These are phyloP conservation scores for Fusarium metavorans DNA, from an alignment of 2,329 filamentous ascomycete genomes.

Conservation along the genomic window DNA sequence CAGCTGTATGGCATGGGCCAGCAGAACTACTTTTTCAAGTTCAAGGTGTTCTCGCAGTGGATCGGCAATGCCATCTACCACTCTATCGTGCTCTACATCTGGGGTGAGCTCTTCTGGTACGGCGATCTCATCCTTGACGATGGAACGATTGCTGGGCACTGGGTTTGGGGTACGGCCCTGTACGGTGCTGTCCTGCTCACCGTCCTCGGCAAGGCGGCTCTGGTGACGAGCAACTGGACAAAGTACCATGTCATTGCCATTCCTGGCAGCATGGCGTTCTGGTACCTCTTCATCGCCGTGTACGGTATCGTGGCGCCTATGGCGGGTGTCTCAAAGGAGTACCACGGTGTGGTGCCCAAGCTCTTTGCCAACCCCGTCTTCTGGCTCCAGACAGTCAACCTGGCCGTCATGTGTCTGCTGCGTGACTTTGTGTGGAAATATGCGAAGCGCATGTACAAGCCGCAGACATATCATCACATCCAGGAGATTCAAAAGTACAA, in stretches of 20 bases:
- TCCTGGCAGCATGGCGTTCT: constrained; percentile 90
- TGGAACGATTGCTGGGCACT: constrained; percentile 88
- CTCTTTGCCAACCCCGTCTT: constrained; percentile 87
- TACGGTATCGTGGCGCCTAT: constrained; percentile 90
- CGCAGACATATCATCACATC: constrained; percentile 96
- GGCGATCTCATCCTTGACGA: constrained; percentile 82
- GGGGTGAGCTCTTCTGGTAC: constrained; percentile 83
- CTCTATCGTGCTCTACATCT: constrained; percentile 91
- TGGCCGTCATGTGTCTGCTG: constrained; percentile 85
- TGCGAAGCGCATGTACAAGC: constrained; percentile 95
- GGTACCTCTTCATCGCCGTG: constrained; percentile 89
- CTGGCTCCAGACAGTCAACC: constrained; percentile 87
- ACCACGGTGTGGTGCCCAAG: constrained; percentile 83
- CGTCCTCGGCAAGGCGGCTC: constrained; percentile 91
- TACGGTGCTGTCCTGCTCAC: constrained; percentile 96
- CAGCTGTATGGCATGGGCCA: constrained; percentile 96
- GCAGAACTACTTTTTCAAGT: constrained; percentile 91
- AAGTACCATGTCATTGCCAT: constrained; percentile 98
- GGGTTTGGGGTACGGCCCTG: constrained; percentile 96
- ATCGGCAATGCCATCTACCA: constrained; percentile 96
- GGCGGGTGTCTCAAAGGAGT: constrained; percentile 84
- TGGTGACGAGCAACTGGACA: constrained; percentile 98
- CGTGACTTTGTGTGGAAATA: constrained; percentile 98
- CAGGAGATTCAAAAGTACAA: constrained; percentile 99
- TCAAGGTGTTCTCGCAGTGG: constrained; percentile 94